Percentiles rank a stretch among this genome's conserved stretches.
These are phyloP conservation scores for Penicillium coprophilum DNA, from an alignment of 495 filamentous ascomycete species.

Conservation along the genomic window DNA sequence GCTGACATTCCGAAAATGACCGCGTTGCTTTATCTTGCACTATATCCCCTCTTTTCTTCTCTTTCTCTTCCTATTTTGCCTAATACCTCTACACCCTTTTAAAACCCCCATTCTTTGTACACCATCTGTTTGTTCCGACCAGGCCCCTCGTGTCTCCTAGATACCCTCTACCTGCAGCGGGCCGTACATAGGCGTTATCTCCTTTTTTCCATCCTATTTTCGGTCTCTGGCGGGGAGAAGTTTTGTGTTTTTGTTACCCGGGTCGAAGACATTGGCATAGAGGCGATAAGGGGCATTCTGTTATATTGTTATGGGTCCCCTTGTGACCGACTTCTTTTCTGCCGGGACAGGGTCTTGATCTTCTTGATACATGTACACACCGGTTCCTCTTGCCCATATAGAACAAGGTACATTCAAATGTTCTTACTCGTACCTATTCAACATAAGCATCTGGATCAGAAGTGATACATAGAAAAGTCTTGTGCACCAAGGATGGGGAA, in stretches of 20 bases:
- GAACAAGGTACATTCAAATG: no score
- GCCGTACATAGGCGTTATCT: slow-evolving; percentile 33
- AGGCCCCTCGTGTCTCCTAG: slow-evolving; percentile 23
- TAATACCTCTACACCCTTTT: slow-evolving; percentile 8
- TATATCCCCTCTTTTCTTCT: neutral
- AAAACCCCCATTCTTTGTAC: slow-evolving; percentile 12
- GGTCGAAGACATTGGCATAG: slow-evolving; percentile 14
- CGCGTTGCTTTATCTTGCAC: neutral
- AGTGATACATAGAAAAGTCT: no score
- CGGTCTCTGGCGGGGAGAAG: slow-evolving; percentile 3
- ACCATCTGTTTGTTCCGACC: slow-evolving; percentile 4
- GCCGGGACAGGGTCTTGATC: neutral
- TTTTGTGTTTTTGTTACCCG: slow-evolving; percentile 9
- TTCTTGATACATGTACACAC: no score
- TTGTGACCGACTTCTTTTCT: neutral
- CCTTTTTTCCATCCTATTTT: slow-evolving; percentile 1
- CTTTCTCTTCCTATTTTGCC: neutral
- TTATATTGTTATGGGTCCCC: neutral
- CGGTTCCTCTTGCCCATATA: no score
- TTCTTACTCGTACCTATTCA: no score
- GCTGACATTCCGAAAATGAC: slow-evolving; percentile 33
- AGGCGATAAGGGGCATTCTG: slow-evolving; percentile 9
- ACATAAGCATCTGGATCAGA: no score
- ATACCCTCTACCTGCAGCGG: slow-evolving; percentile 34
- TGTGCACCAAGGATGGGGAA: no score